phyloP scores from a whole-genome alignment of 805 yeast species.

The Hemisphaericaspora nanyangensis region DNA sequence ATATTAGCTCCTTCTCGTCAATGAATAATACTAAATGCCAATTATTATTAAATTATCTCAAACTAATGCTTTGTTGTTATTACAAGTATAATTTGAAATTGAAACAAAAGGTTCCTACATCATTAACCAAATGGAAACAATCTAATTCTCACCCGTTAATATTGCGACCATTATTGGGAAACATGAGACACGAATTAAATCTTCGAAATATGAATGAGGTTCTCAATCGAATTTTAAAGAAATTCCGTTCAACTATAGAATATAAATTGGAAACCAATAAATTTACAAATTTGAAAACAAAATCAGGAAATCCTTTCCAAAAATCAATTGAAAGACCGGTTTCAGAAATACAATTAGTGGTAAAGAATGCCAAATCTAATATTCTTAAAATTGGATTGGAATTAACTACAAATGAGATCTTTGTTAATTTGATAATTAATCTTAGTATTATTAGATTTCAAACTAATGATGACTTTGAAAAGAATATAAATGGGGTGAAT shows the following conservation, averaged over 20 bases:
- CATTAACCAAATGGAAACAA: slow-evolving; percentile 43
- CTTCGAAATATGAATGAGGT: slow-evolving; percentile 26
- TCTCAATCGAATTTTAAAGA: slow-evolving; percentile 18
- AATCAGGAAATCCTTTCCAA: slow-evolving; percentile 28
- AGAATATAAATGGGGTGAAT: slow-evolving; percentile 29
- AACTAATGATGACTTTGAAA: slow-evolving; percentile 18
- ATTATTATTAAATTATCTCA: slow-evolving; percentile 48
- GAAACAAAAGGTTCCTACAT: slow-evolving; percentile 45
- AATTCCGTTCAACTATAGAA: slow-evolving; percentile 9
- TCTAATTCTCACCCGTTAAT: slow-evolving; percentile 43
- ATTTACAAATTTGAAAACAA: slow-evolving; percentile 21
- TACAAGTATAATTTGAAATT: slow-evolving; percentile 44
- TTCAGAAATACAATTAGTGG: slow-evolving; percentile 23
- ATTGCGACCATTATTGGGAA: slow-evolving; percentile 56
- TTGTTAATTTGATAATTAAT: slow-evolving; percentile 35
- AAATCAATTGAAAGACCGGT: slow-evolving; percentile 38
- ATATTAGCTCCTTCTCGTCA: slow-evolving; percentile 26
- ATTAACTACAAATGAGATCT: slow-evolving; percentile 37
- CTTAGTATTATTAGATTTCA: slow-evolving; percentile 32
- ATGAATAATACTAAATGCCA: slow-evolving; percentile 46
- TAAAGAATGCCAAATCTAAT: slow-evolving; percentile 15
- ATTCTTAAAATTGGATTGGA: slow-evolving; percentile 25
- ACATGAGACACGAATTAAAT: slow-evolving; percentile 50
- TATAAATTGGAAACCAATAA: slow-evolving; percentile 13
- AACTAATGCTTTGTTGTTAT: slow-evolving; percentile 58